Conservation (phyloP, 371 early-diverging fungal species). For the Apophysomyces trapeziformis region DNA sequence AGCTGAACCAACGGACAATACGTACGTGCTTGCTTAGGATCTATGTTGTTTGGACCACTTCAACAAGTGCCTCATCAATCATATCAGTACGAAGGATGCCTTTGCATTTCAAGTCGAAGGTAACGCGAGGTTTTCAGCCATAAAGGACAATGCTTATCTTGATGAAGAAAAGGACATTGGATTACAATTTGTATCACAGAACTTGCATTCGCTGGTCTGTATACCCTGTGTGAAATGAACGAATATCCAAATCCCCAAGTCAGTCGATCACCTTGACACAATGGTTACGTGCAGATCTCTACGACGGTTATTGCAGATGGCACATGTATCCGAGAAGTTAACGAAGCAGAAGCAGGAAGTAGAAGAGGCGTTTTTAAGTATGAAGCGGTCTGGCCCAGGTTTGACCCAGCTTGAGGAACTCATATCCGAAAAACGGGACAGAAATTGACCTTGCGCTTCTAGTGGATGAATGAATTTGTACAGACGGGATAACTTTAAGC, state of each 20-base stretch:
- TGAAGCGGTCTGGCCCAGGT: background rate
- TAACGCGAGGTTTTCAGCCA: slow-evolving; percentile 3
- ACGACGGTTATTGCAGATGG: slow-evolving; percentile 3
- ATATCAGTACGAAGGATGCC: slow-evolving; percentile 1
- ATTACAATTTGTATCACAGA: slow-evolving; percentile 5
- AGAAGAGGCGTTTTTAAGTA: background rate
- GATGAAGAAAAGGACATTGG: slow-evolving; percentile 3
- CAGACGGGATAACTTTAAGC: too few species aligned
- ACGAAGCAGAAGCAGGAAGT: slow-evolving; percentile 1
- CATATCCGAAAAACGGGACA: background rate
- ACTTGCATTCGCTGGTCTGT: slow-evolving; percentile 3
- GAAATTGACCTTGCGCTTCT: slow-evolving; percentile 5
- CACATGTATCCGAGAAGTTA: slow-evolving; percentile 6
- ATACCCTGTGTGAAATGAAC: background rate
- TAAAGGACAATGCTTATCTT: background rate
- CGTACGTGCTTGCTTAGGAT: slow-evolving; percentile 18
- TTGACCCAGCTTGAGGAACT: slow-evolving; percentile 7
- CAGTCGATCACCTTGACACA: background rate
- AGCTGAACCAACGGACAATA: slow-evolving; percentile 19
- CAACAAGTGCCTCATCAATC: slow-evolving; percentile 11
- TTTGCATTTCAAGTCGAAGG: slow-evolving; percentile 16
- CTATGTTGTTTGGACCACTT: slow-evolving; percentile 18
- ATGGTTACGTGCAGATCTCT: slow-evolving; percentile 8
- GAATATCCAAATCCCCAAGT: background rate
- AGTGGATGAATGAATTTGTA: background rate